Base-by-base conservation (phyloP, 495 filamentous ascomycete genomes). In the Hypoxylon intermedium region DNA sequence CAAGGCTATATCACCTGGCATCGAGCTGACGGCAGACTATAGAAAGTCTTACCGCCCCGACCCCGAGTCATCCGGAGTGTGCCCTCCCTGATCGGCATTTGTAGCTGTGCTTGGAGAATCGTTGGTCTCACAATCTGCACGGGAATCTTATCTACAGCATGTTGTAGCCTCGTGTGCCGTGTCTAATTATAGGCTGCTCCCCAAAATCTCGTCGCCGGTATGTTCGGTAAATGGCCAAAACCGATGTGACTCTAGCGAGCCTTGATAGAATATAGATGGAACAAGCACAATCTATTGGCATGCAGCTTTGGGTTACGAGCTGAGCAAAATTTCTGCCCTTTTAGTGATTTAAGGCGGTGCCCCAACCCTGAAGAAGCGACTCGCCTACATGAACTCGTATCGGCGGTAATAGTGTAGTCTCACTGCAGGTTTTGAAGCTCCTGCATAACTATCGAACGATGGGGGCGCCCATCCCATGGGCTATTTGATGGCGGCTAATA, bases 361-460 rank as follows among this genome's bases (percentile, higher is more conserved):
- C n/a, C n/a, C n/a, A n/a, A n/a, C n/a, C n/a, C n/a, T n/a, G n/a
- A n/a, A n/a, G 41, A 21, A 6, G 2, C 42, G 6, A 11, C 40
- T 12, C 40, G 19, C 40, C 9, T 6, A 12, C 40, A 43, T 15
- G 23, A 50, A 37, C 44, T 64, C 60, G 60, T 64, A 64, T 64
- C 54, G 50, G 53, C n/a, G 15, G 60, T 53, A 48, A 49, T 43
- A 43, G 60, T 59, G n/a, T n/a, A 58, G 60, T 59, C 37, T 49
- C 15, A 40, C 47, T 51, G 53, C 48, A 54, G 21, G 53, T 43
- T 48, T n/a, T n/a, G n/a, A n/a, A 53, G 48, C 53, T 48, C 54
- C 44, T 64, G 53, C 49, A 58, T 40, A 41, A 36, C 30, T n/a
- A 48, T 64, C 49, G 49, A 53, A 54, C 49, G 60, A 53, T 54